These are phyloP conservation scores for Vanrija sp. DNA, from an alignment of 1,284 basidiomycete species.

Conservation along the genomic window DNA sequence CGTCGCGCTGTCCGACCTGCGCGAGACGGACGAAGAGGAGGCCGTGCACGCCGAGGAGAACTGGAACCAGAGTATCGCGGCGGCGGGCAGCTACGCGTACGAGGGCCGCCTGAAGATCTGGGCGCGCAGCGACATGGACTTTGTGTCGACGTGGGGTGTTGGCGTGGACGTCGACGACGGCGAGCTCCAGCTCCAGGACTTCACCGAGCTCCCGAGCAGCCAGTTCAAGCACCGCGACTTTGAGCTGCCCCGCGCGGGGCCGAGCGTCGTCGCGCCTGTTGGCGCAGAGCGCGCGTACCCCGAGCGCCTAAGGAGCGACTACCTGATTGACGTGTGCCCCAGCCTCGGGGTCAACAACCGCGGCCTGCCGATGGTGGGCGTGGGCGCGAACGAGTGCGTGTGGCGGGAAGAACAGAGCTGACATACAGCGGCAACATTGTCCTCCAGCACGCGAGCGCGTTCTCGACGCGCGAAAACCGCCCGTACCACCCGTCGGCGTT, in stretches of 20 bases:
- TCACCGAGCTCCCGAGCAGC: slow-evolving; percentile 24
- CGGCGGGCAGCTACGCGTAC: slow-evolving; percentile 26
- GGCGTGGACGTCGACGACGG: slow-evolving; percentile 26
- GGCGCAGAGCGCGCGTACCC: slow-evolving; percentile 32
- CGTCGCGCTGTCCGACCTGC: slow-evolving; percentile 47
- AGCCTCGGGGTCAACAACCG: slow-evolving; percentile 37
- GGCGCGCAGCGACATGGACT: slow-evolving; percentile 50
- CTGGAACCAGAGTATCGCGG: slow-evolving; percentile 47
- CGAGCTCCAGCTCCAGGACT: slow-evolving; percentile 34
- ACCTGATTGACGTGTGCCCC: slow-evolving; percentile 45
- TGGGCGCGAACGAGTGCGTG: slow-evolving; percentile 45
- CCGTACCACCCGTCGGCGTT: slow-evolving; percentile 40
- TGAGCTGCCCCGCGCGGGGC: slow-evolving; percentile 18
- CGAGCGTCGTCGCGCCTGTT: slow-evolving; percentile 26
- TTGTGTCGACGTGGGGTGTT: slow-evolving; percentile 38
- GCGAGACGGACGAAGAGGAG: slow-evolving; percentile 53
- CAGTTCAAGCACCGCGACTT: slow-evolving; percentile 38
- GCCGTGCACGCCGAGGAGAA: slow-evolving; percentile 48
- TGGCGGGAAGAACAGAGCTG: not conserved
- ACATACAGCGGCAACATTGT: slow-evolving; percentile 44
- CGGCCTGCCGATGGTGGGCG: slow-evolving; percentile 37
- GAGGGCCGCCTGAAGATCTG: slow-evolving; percentile 43
- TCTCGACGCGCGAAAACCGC: slow-evolving; percentile 2
- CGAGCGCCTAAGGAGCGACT: slow-evolving; percentile 31
- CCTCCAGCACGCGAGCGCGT: slow-evolving; percentile 32